Base-by-base conservation (phyloP, 129 eudicot species). In the Centaurea solstitialis region DNA sequence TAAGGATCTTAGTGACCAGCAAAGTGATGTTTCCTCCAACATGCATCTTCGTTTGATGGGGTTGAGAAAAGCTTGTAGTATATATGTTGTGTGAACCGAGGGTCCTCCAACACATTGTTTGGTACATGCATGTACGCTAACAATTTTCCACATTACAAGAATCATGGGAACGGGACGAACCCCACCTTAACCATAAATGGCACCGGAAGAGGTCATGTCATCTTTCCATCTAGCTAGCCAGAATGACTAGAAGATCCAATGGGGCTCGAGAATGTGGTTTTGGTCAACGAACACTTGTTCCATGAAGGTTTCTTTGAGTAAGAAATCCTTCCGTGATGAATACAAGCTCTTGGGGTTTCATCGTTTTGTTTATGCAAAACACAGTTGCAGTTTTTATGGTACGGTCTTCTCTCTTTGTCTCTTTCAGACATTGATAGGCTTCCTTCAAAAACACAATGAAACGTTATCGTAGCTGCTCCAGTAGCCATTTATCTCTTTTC, bases 321-420 rank as follows among this genome's bases (percentile, higher is more conserved):
- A 11, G 87, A 75, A 75, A 87, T 75, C 70, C 38, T 80, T 38
- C 68, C 73, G 18, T 72, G 78, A 30, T 68, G 69, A 13, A 2
- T 23, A 64, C 61, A 79, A 68, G 77, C 15, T 18, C 3, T 53
- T 18, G 80, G 59, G 53, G 5, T 33, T 66, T 47, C 79, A 35
- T 79, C 70, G 9, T 20, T 73, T 20, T 15, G 21, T 35, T 43
- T 73, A 53, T 41, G 77, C 28, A 73, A 53, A 18, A 2, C 35
- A 73, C 65, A 73, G 10, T 9, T 73, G 77, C 65, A 73, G 77
- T 73, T 38, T 72, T 72, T 72, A 72, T 72, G 76, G 20, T 72
- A 72, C 0, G 33, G 76, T 33, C 76, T 38, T 41, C 13, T 13
- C 45, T 72, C 53, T 15, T 35, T 15, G 50, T 72, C 76, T 0